Evolutionary conservation across 2,329 filamentous ascomycete genomes (phyloP).

Genomic region (Colletotrichum shisoi): DNA sequence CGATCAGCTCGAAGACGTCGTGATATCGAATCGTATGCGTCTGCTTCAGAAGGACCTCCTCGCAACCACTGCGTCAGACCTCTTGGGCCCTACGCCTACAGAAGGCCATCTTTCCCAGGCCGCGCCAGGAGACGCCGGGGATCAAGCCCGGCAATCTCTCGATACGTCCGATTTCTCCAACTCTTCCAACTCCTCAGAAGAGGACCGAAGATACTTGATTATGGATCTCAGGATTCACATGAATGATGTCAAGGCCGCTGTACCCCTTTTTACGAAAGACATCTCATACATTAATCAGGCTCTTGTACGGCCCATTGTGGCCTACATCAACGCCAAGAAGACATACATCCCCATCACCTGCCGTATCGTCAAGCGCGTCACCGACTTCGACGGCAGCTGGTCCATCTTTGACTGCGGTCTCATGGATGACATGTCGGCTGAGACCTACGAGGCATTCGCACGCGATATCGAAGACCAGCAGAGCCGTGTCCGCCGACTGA

Average conservation of each 20-base stretch:
- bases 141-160: background rate
- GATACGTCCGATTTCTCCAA: conserved; percentile 2
- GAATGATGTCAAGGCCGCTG: conserved; percentile 90
- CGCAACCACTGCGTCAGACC: conserved; percentile 40
- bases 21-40: conserved; percentile 76
- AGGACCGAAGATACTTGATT: conserved; percentile 81
- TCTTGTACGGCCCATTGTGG: conserved; percentile 92
- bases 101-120: conserved; percentile 49
- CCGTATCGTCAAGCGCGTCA: conserved; percentile 86
- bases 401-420: conserved; percentile 91
- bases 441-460: conserved; percentile 94
- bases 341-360: conserved; percentile 97
- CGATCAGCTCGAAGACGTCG: conserved; percentile 91
- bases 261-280: conserved; percentile 90
- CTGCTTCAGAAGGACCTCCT: conserved; percentile 61
- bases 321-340: conserved; percentile 94
- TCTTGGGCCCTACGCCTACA: conserved; percentile 43
- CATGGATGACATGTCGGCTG: conserved; percentile 90
- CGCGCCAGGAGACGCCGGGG: conserved; percentile 1
- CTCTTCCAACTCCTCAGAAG: conserved; percentile 43
- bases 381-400: conserved; percentile 96
- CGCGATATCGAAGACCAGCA: conserved; percentile 89
- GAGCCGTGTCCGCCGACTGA: conserved; percentile 83
- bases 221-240: conserved; percentile 96
- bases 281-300: conserved; percentile 97